Base-by-base conservation (phyloP, 176 grass and related monocot genomes). In the Bolboschoenus planiculmis region DNA sequence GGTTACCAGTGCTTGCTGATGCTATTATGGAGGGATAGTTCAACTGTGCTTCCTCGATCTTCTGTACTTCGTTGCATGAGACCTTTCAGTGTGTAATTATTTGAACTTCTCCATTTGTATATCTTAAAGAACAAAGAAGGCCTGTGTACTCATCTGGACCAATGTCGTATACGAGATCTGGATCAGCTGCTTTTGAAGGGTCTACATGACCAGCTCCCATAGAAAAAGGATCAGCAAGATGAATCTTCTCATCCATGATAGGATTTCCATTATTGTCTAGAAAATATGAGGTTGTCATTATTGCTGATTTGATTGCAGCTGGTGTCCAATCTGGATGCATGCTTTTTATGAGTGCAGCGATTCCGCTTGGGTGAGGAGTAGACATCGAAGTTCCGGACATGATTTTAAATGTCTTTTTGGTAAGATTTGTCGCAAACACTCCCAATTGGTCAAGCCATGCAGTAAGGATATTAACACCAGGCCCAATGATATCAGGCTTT, bases 181-280 rank as follows among this genome's bases (percentile, higher is more conserved):
- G 94, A 78, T 97, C 89, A 16, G 87, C 65, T 33, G 91, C 91
- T 30, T 59, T 76, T 3, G 85, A 81, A 1, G 91, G 94, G 85
- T 87, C 89, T 24, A 97, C 94, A 82, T 97, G 92, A 2, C 94
- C 91, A 33, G 91, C 87, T 71, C 87, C 91, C 91, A 87, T 88
- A 54, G 82, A 18, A 75, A 89, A 89, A 85, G 85, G 87, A 78
- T 87, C 91, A 42, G 92, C 87, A 11, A 36, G 33, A 2, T 85
- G 40, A 87, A 85, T 81, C 87, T 85, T 81, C 83, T 94, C 92
- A 62, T 94, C 89, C 78, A 88, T 84, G 40, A 94, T 84, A 7
- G 82, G 71, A 76, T 86, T 84, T 57, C 87, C 87, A 36, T 84
- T 50, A 34, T 84, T 81, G 46, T 86, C 92, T 24, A 59, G 78